Evolutionary conservation across 2,329 filamentous ascomycete genomes (phyloP), one percentile per base, ranked within the genome.

Genomic region (Botrytis galanthina): DNA sequence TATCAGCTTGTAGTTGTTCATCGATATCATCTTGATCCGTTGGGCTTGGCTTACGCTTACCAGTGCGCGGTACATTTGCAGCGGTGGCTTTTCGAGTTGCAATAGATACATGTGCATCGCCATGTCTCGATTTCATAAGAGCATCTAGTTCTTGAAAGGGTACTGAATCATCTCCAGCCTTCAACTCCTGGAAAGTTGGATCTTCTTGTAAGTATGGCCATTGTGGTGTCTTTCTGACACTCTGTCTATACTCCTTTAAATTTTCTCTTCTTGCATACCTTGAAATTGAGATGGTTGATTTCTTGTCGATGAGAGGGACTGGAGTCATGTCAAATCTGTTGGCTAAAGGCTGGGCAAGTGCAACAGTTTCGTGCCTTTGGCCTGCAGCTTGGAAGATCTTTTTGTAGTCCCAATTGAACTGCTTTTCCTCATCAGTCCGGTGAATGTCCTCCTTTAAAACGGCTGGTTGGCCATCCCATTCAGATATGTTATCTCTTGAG

Each of bases 301-400:
- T 82, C 77, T 83, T 84, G 8, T 84, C 81, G 29, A 83, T 83
- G 39, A 85, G 84, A 57, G 86, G 83, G 46, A 86, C 83, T 12
- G 85, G 82, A 26, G 84, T 82, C 32, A 86, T 84, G 57, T 81
- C 83, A 74, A 84, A 86, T 29, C 80, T 79, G 26, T 78, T 75
- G 6, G 84, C 82, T 1, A 87, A 79, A 32, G 85, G 85, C 73
- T 83, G 85, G 20, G 83, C 84, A 71, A 86, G 83, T n/a, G 84
- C 83, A 54, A 87, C 85, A n/a, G 84, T 83, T 10, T 81, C 80
- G 72, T 83, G 82, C 18, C 75, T 73, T 7, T 80, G 74, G 48
- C 79, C 75, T 59, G 84, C 83, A 16, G 81, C 78, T 26, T 57
- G 29, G 72, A 86, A 86, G 8, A 84, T 80, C 16, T 78, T 79